A percentile compares a stretch with the other conserved stretches of the same genome.
Evolutionary conservation across 2,329 filamentous ascomycete genomes (phyloP).

Genomic region (Aspergillus neoniger): DNA sequence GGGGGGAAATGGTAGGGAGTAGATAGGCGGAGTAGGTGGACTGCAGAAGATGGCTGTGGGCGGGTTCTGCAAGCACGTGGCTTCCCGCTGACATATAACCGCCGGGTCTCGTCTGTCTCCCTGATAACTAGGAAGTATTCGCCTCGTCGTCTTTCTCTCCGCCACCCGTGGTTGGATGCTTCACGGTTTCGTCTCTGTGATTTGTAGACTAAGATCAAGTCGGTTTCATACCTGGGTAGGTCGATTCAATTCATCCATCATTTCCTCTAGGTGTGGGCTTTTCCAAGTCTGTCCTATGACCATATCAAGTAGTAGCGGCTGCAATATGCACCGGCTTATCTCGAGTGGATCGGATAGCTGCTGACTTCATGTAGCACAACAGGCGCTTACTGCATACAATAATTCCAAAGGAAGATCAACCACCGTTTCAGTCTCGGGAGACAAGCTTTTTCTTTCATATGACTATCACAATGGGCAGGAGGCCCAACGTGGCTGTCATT

Average conservation of each 20-base stretch:
- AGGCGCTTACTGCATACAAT: background rate
- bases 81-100: slow-evolving; percentile 4
- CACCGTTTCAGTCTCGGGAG: background rate
- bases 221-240: background rate
- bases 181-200: background rate
- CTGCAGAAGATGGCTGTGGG: too few species aligned
- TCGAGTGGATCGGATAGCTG: background rate
- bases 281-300: background rate
- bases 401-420: background rate
- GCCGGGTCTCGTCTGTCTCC: background rate
- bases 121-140: background rate
- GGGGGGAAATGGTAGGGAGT: background rate
- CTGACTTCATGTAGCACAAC: background rate
- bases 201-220: background rate
- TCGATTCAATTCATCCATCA: background rate
- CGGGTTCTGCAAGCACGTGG: slow-evolving; percentile 3
- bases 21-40: background rate
- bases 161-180: background rate
- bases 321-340: background rate
- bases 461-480: slow-evolving; percentile 35
- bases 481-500: slow-evolving; percentile 58
- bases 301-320: background rate
- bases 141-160: background rate
- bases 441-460: background rate
- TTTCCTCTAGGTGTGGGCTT: background rate